phyloP scores from a whole-genome alignment of 1,139 yeast species.

The Saccharomyces uvarum region DNA sequence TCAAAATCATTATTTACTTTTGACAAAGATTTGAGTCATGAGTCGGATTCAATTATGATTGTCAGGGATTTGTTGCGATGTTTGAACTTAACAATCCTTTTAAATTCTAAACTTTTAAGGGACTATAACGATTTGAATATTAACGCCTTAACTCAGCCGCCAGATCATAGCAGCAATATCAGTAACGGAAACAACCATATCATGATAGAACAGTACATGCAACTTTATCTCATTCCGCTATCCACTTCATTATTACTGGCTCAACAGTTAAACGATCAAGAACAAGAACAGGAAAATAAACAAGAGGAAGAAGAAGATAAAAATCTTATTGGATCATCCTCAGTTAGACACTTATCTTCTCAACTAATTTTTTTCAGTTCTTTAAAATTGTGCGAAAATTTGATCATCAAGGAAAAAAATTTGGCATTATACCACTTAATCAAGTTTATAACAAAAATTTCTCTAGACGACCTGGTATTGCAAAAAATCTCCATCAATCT shows the following conservation, averaged over 20 bases:
- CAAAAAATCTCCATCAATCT: constrained; percentile 31
- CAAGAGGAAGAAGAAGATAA: constrained; percentile 4
- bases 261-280: constrained; percentile 21
- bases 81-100: constrained; percentile 16
- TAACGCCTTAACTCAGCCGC: not conserved
- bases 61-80: constrained; percentile 12
- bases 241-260: constrained; percentile 30
- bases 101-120: not conserved
- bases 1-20: constrained; percentile 33
- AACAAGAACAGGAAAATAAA: constrained; percentile 6
- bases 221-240: constrained; percentile 30
- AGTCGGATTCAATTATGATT: constrained; percentile 3
- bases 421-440: constrained; percentile 36
- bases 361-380: constrained; percentile 19
- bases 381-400: constrained; percentile 16
- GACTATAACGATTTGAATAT: constrained; percentile 11
- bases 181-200: not conserved
- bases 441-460: constrained; percentile 29
- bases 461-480: constrained; percentile 27
- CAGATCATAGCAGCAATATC: not conserved
- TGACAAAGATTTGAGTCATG: constrained; percentile 19
- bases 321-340: not conserved
- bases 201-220: constrained; percentile 18
- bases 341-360: not conserved
- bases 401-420: constrained; percentile 34